Percentiles rank a stretch among this genome's conserved stretches.
Conservation (phyloP, 2,329 filamentous ascomycete species). For the Clonostachys byssicola region DNA sequence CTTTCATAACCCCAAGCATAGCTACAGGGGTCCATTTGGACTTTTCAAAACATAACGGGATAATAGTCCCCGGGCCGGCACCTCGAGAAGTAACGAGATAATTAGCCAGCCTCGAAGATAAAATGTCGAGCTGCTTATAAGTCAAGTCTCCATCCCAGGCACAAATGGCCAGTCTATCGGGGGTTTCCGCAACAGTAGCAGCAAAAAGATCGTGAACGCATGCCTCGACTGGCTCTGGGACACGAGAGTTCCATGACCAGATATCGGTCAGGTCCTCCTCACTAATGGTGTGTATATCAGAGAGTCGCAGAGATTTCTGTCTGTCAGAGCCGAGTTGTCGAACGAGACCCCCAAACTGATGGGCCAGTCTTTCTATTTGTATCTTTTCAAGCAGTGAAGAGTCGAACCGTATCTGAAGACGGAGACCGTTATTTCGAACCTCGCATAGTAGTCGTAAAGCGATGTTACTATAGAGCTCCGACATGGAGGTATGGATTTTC, state of each 20-base stretch:
- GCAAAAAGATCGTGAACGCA: background rate
- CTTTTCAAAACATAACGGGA: slow-evolving; percentile 31
- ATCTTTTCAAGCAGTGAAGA: background rate
- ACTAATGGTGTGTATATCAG: background rate
- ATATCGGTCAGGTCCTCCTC: background rate
- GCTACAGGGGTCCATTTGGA: slow-evolving; percentile 2
- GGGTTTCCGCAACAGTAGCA: slow-evolving; percentile 3
- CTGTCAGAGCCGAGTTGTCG: background rate
- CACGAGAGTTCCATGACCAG: background rate
- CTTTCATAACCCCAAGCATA: slow-evolving; percentile 1
- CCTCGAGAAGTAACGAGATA: slow-evolving; percentile 1
- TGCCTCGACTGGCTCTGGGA: background rate
- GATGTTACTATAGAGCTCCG: background rate
- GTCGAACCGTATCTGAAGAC: background rate
- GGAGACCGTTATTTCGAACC: background rate
- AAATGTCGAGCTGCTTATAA: slow-evolving; percentile 26
- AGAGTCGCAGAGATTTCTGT: background rate
- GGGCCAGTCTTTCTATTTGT: background rate
- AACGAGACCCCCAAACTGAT: background rate
- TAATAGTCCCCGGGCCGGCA: slow-evolving; percentile 8
- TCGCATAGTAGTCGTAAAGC: background rate
- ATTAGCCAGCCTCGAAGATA: slow-evolving; percentile 10
- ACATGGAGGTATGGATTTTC: background rate
- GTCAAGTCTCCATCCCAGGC: slow-evolving; percentile 39
- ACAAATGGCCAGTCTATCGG: slow-evolving; percentile 26